Conservation (phyloP, 495 filamentous ascomycete genomes). For the Penicillium ochrochloron region DNA sequence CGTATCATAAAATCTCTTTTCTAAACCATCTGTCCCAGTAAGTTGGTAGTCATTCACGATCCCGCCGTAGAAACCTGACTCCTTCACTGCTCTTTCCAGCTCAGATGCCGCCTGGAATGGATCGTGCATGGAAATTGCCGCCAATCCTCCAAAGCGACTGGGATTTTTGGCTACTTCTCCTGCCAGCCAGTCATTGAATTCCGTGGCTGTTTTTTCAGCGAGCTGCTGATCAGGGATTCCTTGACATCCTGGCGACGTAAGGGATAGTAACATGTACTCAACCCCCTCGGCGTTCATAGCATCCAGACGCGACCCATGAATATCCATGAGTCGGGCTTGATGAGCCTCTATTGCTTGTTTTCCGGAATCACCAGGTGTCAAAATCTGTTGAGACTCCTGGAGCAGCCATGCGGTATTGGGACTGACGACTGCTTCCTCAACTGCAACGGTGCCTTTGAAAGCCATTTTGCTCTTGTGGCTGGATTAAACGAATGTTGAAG, state of each 20-base stretch:
- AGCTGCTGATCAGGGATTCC: background rate
- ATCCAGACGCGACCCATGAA: conserved; percentile 21
- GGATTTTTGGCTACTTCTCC: background rate
- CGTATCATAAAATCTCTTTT: background rate
- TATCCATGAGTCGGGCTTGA: background rate
- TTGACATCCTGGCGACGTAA: conserved; percentile 10
- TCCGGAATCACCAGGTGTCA: background rate
- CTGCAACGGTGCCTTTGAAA: background rate
- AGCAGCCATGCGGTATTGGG: background rate
- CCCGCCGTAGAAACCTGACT: conserved; percentile 1
- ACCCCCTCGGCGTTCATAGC: conserved; percentile 7
- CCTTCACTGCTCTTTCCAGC: conserved; percentile 3
- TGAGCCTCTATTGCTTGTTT: background rate
- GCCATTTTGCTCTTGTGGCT: background rate
- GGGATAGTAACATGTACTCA: conserved; percentile 13
- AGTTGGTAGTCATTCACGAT: background rate
- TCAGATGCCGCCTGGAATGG: conserved; percentile 11
- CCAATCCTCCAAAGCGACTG: conserved; percentile 8
- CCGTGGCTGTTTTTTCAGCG: background rate
- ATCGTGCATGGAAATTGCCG: conserved; percentile 17
- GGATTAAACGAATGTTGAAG: background rate
- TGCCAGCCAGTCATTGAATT: conserved; percentile 6
- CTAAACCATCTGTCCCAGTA: background rate
- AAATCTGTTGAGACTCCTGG: background rate
- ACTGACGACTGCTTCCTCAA: background rate